A percentile compares a stretch with the other conserved stretches of the same genome.
Evolutionary conservation across 2,329 filamentous ascomycete species (phyloP).

Genomic region (Arthrobotrys megalospora): DNA sequence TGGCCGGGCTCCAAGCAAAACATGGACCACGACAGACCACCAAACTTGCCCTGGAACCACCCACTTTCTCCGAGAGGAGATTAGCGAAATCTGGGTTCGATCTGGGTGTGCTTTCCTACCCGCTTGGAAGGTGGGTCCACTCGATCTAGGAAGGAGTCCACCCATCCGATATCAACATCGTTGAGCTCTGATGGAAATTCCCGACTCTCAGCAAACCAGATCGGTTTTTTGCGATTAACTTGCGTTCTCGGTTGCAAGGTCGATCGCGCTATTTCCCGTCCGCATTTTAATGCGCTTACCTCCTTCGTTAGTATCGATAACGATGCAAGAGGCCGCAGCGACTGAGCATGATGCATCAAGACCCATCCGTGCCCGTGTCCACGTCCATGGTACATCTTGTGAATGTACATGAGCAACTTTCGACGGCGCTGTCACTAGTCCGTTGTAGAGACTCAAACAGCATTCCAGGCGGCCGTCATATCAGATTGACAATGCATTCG

Average conservation of each 20-base stretch:
- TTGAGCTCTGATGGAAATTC: conserved; percentile 10
- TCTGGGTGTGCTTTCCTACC: conserved; percentile 40
- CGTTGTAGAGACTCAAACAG: background rate
- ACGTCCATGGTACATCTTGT: background rate
- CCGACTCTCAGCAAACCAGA: conserved; percentile 20
- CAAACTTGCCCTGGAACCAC: conserved; percentile 31
- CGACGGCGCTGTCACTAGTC: background rate
- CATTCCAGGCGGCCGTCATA: background rate
- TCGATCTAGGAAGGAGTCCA: conserved; percentile 15
- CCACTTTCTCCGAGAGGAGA: conserved; percentile 43
- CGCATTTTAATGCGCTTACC: conserved; percentile 11
- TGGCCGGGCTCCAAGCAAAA: conserved; percentile 22
- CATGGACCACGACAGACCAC: conserved; percentile 12
- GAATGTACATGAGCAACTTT: background rate
- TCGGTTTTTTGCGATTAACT: conserved; percentile 7
- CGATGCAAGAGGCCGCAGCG: conserved; percentile 20
- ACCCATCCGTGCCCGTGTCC: background rate
- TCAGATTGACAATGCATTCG: background rate
- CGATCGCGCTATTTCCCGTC: conserved; percentile 51
- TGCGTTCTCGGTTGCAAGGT: conserved; percentile 32
- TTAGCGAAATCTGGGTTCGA: conserved; percentile 56
- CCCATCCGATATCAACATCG: background rate
- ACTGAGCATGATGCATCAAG: background rate
- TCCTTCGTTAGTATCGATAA: conserved; percentile 16
- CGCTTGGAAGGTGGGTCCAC: conserved; percentile 52